Base-by-base conservation (phyloP, 2,329 filamentous ascomycete genomes). In the Truncatella angustata region DNA sequence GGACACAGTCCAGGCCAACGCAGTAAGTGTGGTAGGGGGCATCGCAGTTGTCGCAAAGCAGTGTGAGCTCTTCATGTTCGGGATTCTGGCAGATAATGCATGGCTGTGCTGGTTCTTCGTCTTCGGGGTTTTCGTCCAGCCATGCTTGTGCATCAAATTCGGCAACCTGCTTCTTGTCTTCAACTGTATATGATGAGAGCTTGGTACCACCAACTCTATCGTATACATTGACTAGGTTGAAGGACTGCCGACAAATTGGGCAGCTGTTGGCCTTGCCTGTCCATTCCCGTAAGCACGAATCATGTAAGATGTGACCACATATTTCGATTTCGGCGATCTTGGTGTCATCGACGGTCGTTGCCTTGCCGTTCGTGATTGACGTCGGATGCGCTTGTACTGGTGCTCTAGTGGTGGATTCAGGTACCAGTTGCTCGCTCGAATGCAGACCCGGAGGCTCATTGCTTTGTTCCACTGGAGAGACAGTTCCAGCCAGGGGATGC, bases 261-360 rank as follows among this genome's bases (percentile, higher is more conserved):
- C 94, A 99, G 68, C 92, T 97, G 73, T 97, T 99, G 58, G 94
- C 93, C 70, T 95, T 88, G 72, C 95, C 90, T 42, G 93, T 91
- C 94, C 94, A 99, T 61, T 91, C 90, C 62, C 88, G 88, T 60
- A 99, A 80, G 71, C 94, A 99, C 49, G 88, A 85, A 74, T 99
- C 87, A 74, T 99, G 94, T 61, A 99, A 79, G 61, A 92, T 82
- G 76, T 99, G 95, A 53, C 90, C 89, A 72, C 94, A 99, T 43
- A 91, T 87, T 54, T 85, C 77, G 46, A 87, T 81, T 51, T 80
- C 72, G 36, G 84, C 83, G 55, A 86, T 77, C 54, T 74, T 70
- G 59, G 75, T 70, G 61, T 72, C 62, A 28, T 70, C 64, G 51
- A 61, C 58, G 24, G 54, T 59, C 46, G 52, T 61, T 50, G 37